phyloP scores from a whole-genome alignment of 1,139 yeast species.

The Kurtzmaniella natalensis region DNA sequence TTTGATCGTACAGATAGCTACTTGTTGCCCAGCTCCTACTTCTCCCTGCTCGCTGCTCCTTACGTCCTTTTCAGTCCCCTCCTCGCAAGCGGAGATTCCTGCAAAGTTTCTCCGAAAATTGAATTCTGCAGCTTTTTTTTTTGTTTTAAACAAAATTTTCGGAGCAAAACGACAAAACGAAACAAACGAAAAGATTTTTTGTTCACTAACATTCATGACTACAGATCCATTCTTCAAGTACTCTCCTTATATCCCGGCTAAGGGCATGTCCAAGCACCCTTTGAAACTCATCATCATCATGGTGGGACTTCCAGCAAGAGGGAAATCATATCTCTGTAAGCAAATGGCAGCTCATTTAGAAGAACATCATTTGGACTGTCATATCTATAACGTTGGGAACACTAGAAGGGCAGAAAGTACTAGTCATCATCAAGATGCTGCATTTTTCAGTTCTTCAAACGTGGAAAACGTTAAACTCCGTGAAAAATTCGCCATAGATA shows the following conservation, averaged over 20 bases:
- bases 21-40: too few species aligned
- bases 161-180: not conserved
- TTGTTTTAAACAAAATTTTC: too few species aligned
- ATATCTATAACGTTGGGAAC: slow-evolving; percentile 83
- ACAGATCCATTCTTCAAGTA: slow-evolving; percentile 7
- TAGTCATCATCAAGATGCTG: slow-evolving; percentile 5
- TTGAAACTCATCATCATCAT: slow-evolving; percentile 7
- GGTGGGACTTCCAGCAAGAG: slow-evolving; percentile 44
- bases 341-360: slow-evolving; percentile 81
- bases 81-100: too few species aligned
- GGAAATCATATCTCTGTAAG: slow-evolving; percentile 88
- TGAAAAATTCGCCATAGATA: slow-evolving; percentile 6
- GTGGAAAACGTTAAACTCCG: slow-evolving; percentile 6
- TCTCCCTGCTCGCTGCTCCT: too few species aligned
- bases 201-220: slow-evolving; percentile 4
- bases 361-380: slow-evolving; percentile 56
- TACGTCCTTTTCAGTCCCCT: too few species aligned
- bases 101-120: slow-evolving; percentile 2
- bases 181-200: too few species aligned
- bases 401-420: slow-evolving; percentile 7
- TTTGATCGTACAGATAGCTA: too few species aligned
- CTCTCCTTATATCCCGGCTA: slow-evolving; percentile 6
- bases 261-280: slow-evolving; percentile 3
- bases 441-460: slow-evolving; percentile 6
- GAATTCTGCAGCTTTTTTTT: too few species aligned